These are phyloP conservation scores for Thraustochytrium sp. DNA, from an alignment of 352 stramenopile species.

Conservation along the genomic window DNA sequence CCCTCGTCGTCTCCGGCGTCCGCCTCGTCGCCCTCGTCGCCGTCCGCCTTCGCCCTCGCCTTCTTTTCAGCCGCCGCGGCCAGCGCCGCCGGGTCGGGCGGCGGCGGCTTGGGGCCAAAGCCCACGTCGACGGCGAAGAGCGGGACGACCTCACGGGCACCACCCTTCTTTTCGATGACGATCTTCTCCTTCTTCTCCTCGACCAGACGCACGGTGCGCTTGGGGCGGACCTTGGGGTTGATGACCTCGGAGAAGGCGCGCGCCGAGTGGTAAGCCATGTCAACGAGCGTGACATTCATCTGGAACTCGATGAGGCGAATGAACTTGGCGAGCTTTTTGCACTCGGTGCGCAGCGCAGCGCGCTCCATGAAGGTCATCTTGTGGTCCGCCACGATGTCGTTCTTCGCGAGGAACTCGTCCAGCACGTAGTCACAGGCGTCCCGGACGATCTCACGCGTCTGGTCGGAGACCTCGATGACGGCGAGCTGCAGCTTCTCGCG, in stretches of 20 bases:
- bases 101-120: not conserved
- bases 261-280: conserved; percentile 16
- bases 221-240: conserved; percentile 14
- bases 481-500: conserved; percentile 2
- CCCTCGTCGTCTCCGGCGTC: not conserved
- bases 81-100: too few relatives aligned
- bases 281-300: conserved; percentile 66
- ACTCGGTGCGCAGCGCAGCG: conserved; percentile 79
- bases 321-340: conserved; percentile 80
- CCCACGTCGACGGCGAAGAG: not conserved
- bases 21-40: not conserved
- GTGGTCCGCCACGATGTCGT: conserved; percentile 67
- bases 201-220: not conserved
- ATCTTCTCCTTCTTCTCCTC: conserved; percentile 40
- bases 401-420: conserved; percentile 76
- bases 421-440: conserved; percentile 82
- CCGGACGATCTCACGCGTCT: conserved; percentile 62
- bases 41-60: not conserved
- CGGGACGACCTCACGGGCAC: not conserved
- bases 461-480: conserved; percentile 51
- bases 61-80: not conserved
- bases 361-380: conserved; percentile 94
- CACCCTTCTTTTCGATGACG: conserved; percentile 32
- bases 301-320: conserved; percentile 82
- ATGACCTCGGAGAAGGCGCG: not conserved